Conservation (phyloP, 352 stramenopile genomes). For the Pythium periplocum region DNA sequence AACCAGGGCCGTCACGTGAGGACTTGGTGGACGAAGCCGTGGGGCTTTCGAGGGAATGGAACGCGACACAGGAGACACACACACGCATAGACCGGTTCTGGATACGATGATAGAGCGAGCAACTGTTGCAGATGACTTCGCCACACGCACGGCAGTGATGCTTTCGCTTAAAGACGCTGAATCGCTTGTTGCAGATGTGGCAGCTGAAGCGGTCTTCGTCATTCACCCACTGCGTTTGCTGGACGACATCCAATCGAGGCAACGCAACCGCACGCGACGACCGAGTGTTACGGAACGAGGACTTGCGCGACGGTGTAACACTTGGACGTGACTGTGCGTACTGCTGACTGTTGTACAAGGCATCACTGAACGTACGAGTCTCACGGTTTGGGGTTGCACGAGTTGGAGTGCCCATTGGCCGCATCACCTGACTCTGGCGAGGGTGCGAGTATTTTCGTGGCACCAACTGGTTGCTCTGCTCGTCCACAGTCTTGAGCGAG, state of each 20-base stretch:
- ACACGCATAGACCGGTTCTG: slow-evolving; percentile 82
- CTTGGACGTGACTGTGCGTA: slow-evolving; percentile 20
- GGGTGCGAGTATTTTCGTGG: slow-evolving; percentile 23
- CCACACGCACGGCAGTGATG: slow-evolving; percentile 83
- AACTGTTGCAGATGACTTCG: slow-evolving; percentile 84
- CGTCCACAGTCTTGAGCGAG: slow-evolving; percentile 65
- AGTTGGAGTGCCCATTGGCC: slow-evolving; percentile 44
- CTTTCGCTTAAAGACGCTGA: slow-evolving; percentile 87
- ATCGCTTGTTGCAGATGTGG: slow-evolving; percentile 86
- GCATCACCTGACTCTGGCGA: slow-evolving; percentile 29
- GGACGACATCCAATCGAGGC: slow-evolving; percentile 66
- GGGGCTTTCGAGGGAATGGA: slow-evolving; percentile 76
- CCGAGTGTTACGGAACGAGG: slow-evolving; percentile 69
- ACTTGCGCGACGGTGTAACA: slow-evolving; percentile 49
- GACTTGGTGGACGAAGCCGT: slow-evolving; percentile 47
- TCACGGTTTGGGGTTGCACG: slow-evolving; percentile 21
- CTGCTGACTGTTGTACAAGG: slow-evolving; percentile 26
- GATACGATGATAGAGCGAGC: slow-evolving; percentile 79
- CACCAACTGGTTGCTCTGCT: slow-evolving; percentile 58
- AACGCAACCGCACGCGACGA: slow-evolving; percentile 69
- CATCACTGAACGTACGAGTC: slow-evolving; percentile 41
- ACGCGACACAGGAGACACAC: slow-evolving; percentile 78
- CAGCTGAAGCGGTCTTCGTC: slow-evolving; percentile 83
- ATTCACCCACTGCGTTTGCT: slow-evolving; percentile 82
- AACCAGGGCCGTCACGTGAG: slow-evolving; percentile 20